phyloP scores from a whole-genome alignment of 1,139 yeast genomes.

The Taphrina populina region DNA sequence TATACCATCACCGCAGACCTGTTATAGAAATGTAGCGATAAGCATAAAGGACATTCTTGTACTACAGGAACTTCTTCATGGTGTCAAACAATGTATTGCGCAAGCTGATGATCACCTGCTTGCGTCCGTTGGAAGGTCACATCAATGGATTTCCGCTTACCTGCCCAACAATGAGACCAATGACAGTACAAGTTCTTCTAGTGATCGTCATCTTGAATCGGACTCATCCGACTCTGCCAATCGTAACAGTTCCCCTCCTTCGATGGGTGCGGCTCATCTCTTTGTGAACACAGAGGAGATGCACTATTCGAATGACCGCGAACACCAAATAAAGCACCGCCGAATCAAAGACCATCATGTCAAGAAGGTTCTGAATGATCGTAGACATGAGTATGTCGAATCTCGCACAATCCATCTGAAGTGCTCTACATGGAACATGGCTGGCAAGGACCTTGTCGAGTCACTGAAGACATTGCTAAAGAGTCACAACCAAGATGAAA shows the following conservation, averaged over 20 bases:
- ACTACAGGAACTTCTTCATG: conserved; percentile 13
- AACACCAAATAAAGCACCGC: neutral
- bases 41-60: neutral
- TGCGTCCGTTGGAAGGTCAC: conserved; percentile 2
- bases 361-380: neutral
- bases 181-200: neutral
- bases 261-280: too few relatives aligned
- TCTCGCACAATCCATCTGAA: neutral
- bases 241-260: too few relatives aligned
- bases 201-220: too few relatives aligned
- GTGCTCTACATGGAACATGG: conserved; percentile 32
- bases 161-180: neutral
- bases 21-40: neutral
- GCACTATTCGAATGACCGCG: neutral
- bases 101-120: conserved; percentile 13
- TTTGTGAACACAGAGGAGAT: too few relatives aligned
- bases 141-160: conserved; percentile 14
- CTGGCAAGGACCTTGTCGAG: conserved; percentile 25
- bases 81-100: conserved; percentile 6
- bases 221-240: too few relatives aligned
- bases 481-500: neutral
- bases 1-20: neutral
- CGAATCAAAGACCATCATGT: conserved; percentile 12
- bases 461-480: conserved; percentile 8
- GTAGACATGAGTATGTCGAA: conserved; percentile 11